Conservation (phyloP, 179 eudicot species). For the Amaranthus tricolor region DNA sequence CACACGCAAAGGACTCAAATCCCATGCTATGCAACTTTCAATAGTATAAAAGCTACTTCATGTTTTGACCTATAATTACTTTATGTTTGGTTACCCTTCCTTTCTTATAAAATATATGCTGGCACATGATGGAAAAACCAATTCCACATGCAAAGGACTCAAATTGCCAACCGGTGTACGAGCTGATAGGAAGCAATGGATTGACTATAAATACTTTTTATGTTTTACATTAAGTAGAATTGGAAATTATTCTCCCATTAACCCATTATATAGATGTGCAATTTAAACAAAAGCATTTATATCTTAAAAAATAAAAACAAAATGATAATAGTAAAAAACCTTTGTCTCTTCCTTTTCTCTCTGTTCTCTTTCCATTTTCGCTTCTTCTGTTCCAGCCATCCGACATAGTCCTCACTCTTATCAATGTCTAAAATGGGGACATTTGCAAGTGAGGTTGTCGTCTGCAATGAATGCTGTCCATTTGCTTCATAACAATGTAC, state of each 20-base stretch:
- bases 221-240: neutral
- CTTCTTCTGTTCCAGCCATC: conserved; percentile 89
- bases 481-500: conserved; percentile 55
- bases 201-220: conserved; percentile 5
- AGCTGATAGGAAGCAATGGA: neutral
- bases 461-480: conserved; percentile 31
- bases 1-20: neutral
- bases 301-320: neutral
- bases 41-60: neutral
- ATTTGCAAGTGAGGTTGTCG: conserved; percentile 28
- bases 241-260: neutral
- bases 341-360: conserved; percentile 72
- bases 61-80: neutral
- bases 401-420: conserved; percentile 70
- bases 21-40: neutral
- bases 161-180: neutral
- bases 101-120: neutral
- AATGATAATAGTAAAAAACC: conserved; percentile 37
- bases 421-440: conserved; percentile 43
- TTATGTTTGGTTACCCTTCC: neutral
- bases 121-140: neutral
- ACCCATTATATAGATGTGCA: neutral
- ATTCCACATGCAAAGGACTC: neutral
- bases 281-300: neutral
- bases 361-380: conserved; percentile 89